Evolutionary conservation across 805 yeast genomes (phyloP), one percentile per base, ranked within the genome.

Genomic region (Candida nanaspora): DNA sequence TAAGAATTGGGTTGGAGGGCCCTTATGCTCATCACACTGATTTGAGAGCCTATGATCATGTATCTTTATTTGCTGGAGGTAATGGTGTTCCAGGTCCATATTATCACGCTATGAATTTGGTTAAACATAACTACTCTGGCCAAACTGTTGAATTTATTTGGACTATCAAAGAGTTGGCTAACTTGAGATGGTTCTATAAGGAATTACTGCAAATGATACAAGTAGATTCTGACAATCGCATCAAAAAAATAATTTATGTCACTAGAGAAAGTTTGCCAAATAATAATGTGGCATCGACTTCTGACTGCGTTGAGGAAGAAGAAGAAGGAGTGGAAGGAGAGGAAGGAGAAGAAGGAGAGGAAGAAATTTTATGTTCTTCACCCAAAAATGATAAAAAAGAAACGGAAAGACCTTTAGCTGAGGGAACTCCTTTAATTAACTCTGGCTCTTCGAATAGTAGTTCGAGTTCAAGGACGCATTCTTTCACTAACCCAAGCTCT

Each of bases 71-170:
- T 21, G 76, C 77, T 2, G 82, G 81, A 9, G 82, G 82, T 8
- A 70, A 73, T 45, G 82, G 82, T 13, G 65, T 76, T 38, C 76
- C 83, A 0, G 82, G 79, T 2, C 64, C 73, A 2, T 59, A 69
- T 29, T 63, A 70, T 13, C 75, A 75, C 46, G 70, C 68, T n/a
- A 40, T 36, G 39, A 26, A 35, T 22, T 19, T 31, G 19, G 7
- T 31, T 8, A 34, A 23, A 4, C 61, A 31, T 31, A 11, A 31
- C 8, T 31, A 31, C 9, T 18, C 21, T 11, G 14, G 11, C 19
- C 22, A 31, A 19, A 18, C 34, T 8, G 14, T 31, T 28, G 66
- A 69, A 36, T 67, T 82, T 42, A 53, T 70, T 13, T 72, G 78
- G 78, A 63, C 69, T 4, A 53, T 68, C 1, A 58, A 72, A 25